A percentile compares a stretch with the other conserved stretches of the same genome.
Evolutionary conservation across 106 monocot species (phyloP).

Genomic region (Dendrobium huoshanense): DNA sequence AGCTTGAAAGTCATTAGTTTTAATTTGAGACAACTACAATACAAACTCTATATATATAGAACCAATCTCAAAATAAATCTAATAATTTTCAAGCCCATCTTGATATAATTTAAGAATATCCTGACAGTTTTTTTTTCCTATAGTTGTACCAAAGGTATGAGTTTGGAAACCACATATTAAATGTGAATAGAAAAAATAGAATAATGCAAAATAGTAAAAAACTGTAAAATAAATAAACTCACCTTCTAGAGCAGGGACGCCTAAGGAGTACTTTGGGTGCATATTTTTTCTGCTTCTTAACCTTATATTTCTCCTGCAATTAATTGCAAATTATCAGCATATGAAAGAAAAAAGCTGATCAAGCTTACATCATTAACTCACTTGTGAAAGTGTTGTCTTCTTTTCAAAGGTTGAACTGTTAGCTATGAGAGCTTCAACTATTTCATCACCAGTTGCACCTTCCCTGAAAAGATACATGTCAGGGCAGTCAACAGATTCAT

Average conservation of each 20-base stretch:
- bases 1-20: no score
- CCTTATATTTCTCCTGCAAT: slow-evolving; percentile 89
- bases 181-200: not conserved
- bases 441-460: slow-evolving; percentile 81
- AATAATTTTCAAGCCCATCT: no score
- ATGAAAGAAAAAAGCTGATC: not conserved
- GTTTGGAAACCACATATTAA: not conserved
- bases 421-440: slow-evolving; percentile 89
- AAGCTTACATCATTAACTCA: slow-evolving; percentile 13
- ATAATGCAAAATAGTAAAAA: not conserved
- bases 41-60: no score
- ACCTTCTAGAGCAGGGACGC: slow-evolving; percentile 90
- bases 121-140: no score
- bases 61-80: no score
- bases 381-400: slow-evolving; percentile 90
- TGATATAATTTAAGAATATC: no score
- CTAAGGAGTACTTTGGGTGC: slow-evolving; percentile 95
- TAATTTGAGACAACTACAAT: no score
- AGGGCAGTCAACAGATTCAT: not conserved
- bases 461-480: slow-evolving; percentile 35
- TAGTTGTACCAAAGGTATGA: no score
- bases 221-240: slow-evolving; percentile 6
- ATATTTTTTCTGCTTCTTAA: slow-evolving; percentile 97
- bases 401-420: slow-evolving; percentile 94
- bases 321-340: slow-evolving; percentile 8